A percentile compares a stretch with the other conserved stretches of the same genome.
Evolutionary conservation across 345 rosid species (phyloP).

Genomic region (Citrus glauca): DNA sequence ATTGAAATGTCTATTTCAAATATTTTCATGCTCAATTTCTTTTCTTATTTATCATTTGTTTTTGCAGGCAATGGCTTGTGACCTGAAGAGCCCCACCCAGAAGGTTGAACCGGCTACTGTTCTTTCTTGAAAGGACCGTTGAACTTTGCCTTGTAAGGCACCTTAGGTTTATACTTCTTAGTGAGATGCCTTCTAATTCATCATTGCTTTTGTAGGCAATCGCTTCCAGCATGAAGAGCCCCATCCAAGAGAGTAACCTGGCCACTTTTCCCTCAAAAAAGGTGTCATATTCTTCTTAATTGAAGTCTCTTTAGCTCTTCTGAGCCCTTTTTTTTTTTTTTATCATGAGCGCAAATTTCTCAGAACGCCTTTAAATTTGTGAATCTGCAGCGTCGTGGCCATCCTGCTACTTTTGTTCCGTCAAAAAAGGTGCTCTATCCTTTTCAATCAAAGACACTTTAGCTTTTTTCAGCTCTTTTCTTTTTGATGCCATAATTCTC

Average conservation of each 20-base stretch:
- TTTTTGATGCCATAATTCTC: background rate
- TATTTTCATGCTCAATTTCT: background rate
- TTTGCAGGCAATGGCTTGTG: conserved; percentile 23
- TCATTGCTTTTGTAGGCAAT: conserved; percentile 37
- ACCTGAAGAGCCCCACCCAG: conserved; percentile 15
- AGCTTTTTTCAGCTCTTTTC: conserved; percentile 1
- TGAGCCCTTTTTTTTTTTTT: background rate
- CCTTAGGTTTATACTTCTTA: background rate
- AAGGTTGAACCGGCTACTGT: conserved; percentile 14
- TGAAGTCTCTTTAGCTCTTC: background rate
- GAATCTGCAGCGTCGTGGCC: conserved; percentile 41
- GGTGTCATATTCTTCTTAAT: conserved; percentile 28
- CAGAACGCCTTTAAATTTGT: conserved; percentile 6
- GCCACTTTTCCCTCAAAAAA: conserved; percentile 32
- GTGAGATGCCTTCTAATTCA: background rate
- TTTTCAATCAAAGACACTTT: background rate
- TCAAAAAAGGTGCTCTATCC: conserved; percentile 38
- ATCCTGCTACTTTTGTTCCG: conserved; percentile 25
- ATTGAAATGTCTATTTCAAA: background rate
- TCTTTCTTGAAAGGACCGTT: conserved; percentile 26
- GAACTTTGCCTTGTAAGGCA: background rate
- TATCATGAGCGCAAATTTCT: background rate
- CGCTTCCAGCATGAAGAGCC: conserved; percentile 26
- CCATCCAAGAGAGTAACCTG: conserved; percentile 34
- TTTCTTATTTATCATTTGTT: background rate